phyloP scores from a whole-genome alignment of 1,139 yeast species.

The Williopsis jadinii region DNA sequence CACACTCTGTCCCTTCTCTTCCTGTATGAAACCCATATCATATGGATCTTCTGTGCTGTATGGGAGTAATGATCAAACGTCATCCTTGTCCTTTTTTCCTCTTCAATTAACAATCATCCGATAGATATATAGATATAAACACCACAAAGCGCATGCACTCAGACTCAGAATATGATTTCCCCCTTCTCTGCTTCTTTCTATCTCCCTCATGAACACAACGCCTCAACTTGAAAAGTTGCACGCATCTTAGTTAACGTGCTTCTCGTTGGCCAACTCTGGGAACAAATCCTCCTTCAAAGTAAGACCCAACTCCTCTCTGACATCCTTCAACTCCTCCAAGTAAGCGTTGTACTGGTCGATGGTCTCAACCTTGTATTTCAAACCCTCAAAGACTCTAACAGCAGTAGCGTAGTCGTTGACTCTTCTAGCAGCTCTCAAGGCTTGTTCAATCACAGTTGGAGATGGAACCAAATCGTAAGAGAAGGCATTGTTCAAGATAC shows the following conservation, averaged over 20 bases:
- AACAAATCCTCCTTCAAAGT: conserved; percentile 91
- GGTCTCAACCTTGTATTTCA: conserved; percentile 93
- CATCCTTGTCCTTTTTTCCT: too few relatives aligned
- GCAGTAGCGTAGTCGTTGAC: conserved; percentile 99
- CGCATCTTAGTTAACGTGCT: conserved; percentile 17
- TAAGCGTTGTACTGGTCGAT: conserved; percentile 91
- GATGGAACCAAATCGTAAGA: conserved; percentile 98
- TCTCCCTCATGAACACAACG: too few relatives aligned
- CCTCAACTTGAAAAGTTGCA: background rate
- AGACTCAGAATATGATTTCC: too few relatives aligned
- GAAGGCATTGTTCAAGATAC: conserved; percentile 93
- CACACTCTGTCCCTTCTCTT: too few relatives aligned
- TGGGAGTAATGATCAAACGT: too few relatives aligned
- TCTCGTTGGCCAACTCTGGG: conserved; percentile 29
- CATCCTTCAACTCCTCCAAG: conserved; percentile 87
- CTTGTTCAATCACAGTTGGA: conserved; percentile 92
- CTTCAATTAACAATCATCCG: too few relatives aligned
- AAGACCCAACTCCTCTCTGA: conserved; percentile 89
- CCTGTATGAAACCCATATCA: too few relatives aligned
- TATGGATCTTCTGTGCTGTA: too few relatives aligned
- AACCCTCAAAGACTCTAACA: conserved; percentile 90
- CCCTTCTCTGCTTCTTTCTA: too few relatives aligned
- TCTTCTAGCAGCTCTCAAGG: conserved; percentile 97
- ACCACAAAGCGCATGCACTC: too few relatives aligned
- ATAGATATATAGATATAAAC: too few relatives aligned